Conservation (phyloP, 306 rosid species). For the Cicer cuneatum region DNA sequence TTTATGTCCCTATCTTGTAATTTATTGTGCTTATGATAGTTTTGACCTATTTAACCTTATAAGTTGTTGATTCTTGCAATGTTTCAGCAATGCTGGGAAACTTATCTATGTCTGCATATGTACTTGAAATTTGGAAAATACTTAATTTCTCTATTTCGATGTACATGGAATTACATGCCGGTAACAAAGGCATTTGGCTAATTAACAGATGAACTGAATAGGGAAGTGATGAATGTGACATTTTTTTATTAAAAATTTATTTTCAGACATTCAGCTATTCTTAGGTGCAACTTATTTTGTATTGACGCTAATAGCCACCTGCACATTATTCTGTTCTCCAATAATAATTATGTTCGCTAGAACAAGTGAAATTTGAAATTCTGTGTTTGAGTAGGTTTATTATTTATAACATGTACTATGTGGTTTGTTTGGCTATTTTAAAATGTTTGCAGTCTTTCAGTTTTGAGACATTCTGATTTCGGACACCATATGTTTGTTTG, state of each 20-base stretch:
- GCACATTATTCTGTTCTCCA: neutral
- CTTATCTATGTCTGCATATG: neutral
- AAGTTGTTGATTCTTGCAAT: neutral
- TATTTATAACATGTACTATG: neutral
- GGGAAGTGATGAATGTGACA: too few species aligned
- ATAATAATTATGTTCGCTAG: slow-evolving; percentile 6
- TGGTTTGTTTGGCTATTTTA: neutral
- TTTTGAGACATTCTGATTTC: neutral
- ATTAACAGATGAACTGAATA: neutral
- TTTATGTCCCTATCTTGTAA: neutral
- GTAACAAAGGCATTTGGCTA: neutral
- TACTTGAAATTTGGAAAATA: neutral
- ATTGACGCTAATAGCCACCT: too few species aligned
- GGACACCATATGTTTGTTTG: neutral
- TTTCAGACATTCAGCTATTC: too few species aligned
- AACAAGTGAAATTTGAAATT: slow-evolving; percentile 11
- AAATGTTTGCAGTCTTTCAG: slow-evolving; percentile 8
- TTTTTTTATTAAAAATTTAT: too few species aligned
- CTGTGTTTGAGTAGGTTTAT: slow-evolving; percentile 25
- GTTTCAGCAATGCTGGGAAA: slow-evolving; percentile 10
- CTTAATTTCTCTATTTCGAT: neutral
- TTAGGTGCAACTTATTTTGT: too few species aligned
- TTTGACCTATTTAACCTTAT: neutral
- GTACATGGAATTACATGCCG: neutral
- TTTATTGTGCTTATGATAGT: slow-evolving; percentile 1